Evolutionary conservation across 768 basidiomycete genomes (phyloP).

Genomic region (Lactarius hengduanensis): DNA sequence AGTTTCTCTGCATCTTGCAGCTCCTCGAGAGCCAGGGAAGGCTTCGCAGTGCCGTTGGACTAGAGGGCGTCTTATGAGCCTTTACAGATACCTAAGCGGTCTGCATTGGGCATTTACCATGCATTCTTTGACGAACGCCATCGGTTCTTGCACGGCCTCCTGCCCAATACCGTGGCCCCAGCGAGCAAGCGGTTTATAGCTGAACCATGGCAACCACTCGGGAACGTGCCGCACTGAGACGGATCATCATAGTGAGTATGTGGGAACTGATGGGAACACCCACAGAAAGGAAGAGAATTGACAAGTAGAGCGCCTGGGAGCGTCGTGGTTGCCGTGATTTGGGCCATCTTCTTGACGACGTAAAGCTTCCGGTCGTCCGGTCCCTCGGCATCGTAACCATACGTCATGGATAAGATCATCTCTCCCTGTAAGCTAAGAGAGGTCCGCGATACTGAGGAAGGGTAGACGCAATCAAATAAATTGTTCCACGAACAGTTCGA

Average conservation of each 20-base stretch:
- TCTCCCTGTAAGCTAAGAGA: conserved; percentile 9
- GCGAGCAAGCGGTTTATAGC: conserved; percentile 15
- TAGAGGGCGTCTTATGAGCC: background rate
- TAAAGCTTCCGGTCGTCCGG: conserved; percentile 2
- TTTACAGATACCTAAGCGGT: background rate
- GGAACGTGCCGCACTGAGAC: conserved; percentile 13
- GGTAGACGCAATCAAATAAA: background rate
- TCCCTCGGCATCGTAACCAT: conserved; percentile 15
- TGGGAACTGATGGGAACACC: background rate
- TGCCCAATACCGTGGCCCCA: background rate
- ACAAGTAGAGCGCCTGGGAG: conserved; percentile 15
- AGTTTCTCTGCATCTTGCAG: conserved; percentile 11
- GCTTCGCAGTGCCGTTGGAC: conserved; percentile 17
- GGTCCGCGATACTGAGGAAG: background rate
- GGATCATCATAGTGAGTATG: background rate
- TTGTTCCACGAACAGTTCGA: conserved; percentile 2
- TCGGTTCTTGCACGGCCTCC: conserved; percentile 3
- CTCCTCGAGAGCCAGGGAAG: conserved; percentile 12
- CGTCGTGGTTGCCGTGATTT: background rate
- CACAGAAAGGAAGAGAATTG: conserved; percentile 6
- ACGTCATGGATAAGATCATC: conserved; percentile 13
- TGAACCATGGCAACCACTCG: conserved; percentile 17
- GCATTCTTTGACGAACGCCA: conserved; percentile 4
- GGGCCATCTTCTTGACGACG: background rate
- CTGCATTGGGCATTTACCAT: background rate